A percentile compares a stretch with the other conserved stretches of the same genome.
Conservation (phyloP, 1,284 basidiomycete genomes). For the Rhodofomes roseus region DNA sequence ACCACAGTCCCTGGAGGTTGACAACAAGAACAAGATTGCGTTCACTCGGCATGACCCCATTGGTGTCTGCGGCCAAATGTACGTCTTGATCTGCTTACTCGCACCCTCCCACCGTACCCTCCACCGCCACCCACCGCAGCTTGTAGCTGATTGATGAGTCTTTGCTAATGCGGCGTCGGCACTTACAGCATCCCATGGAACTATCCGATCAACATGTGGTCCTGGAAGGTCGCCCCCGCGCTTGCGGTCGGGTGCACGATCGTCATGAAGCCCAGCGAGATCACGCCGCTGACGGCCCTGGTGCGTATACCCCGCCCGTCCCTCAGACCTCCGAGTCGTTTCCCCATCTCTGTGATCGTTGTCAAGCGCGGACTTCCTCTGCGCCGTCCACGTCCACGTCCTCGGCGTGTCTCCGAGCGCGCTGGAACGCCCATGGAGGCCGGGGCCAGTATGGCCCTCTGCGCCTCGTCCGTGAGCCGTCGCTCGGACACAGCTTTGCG, state of each 20-base stretch:
- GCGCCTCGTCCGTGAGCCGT: neutral
- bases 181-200: conserved; percentile 80
- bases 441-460: no score
- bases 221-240: conserved; percentile 91
- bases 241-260: conserved; percentile 86
- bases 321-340: no score
- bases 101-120: neutral
- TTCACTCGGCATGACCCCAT: conserved; percentile 92
- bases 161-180: neutral
- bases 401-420: no score
- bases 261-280: conserved; percentile 91
- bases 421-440: no score
- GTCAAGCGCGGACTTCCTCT: no score
- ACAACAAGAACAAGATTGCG: conserved; percentile 76
- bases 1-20: conserved; percentile 71
- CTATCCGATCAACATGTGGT: conserved; percentile 91
- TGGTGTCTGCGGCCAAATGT: conserved; percentile 92
- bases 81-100: conserved; percentile 20
- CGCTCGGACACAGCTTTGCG: neutral
- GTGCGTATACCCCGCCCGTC: conserved; percentile 34
- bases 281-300: conserved; percentile 87
- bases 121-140: neutral
- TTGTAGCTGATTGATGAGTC: no score
- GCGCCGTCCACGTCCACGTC: no score
- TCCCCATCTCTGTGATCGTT: no score